Evolutionary conservation across 495 filamentous ascomycete species (phyloP).

Genomic region (Podospora pseudopauciseta): DNA sequence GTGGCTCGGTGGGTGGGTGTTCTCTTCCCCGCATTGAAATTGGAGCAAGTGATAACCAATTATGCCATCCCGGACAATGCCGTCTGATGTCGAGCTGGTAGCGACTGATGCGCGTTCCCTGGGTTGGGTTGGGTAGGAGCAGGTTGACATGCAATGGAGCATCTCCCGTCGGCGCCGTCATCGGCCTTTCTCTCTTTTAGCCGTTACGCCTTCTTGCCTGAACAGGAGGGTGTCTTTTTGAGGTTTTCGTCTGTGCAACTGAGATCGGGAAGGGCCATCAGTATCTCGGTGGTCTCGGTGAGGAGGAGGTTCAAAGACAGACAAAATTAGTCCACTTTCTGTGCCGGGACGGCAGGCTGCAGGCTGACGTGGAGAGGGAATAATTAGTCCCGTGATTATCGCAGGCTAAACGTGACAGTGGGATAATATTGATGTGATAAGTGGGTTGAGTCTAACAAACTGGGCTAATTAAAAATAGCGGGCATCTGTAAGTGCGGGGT

Average conservation of each 20-base stretch:
- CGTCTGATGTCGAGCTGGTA: background rate
- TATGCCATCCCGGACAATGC: background rate
- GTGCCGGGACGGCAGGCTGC: background rate
- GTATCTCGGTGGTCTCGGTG: constrained; percentile 21
- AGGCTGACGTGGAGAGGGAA: background rate
- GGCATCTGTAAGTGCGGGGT: background rate
- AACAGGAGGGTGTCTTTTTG: constrained; percentile 6
- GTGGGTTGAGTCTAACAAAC: background rate
- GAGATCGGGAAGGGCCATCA: background rate
- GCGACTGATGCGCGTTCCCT: background rate
- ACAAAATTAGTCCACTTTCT: constrained; percentile 17
- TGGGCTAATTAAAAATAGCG: constrained; percentile 23
- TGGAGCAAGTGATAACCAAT: background rate
- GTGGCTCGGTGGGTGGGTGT: no score
- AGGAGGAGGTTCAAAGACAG: background rate
- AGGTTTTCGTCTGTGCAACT: background rate
- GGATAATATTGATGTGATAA: background rate
- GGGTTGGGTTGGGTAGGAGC: background rate
- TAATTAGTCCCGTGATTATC: constrained; percentile 4
- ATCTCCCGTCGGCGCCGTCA: constrained; percentile 12
- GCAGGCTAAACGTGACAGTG: background rate
- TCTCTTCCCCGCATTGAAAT: constrained; percentile 3
- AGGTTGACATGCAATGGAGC: background rate
- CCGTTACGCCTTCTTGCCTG: constrained; percentile 16
- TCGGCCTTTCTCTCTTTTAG: constrained; percentile 20